These are phyloP conservation scores for Nyctanthes arbortristis DNA, from an alignment of 257 asterid genomes.

Conservation along the genomic window DNA sequence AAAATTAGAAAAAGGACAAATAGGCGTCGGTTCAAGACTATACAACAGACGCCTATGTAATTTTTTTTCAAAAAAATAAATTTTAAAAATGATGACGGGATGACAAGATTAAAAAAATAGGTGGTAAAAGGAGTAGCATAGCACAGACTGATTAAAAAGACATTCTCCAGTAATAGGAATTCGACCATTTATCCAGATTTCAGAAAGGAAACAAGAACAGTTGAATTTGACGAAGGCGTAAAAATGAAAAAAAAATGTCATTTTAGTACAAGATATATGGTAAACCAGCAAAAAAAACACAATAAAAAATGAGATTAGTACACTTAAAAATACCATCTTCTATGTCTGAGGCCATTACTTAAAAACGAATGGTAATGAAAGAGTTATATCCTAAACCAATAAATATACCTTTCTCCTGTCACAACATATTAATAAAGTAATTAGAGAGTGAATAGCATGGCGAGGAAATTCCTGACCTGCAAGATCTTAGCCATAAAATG, in stretches of 20 bases:
- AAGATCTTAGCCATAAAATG: conserved; percentile 25
- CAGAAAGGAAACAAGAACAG: not conserved
- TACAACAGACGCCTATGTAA: too few species aligned
- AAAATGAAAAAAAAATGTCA: too few species aligned
- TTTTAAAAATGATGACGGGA: too few species aligned
- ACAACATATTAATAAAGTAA: conserved; percentile 27
- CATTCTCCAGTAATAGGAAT: not conserved
- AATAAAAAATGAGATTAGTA: not conserved
- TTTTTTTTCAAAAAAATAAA: too few species aligned
- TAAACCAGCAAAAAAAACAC: conserved; percentile 5
- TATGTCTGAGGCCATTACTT: too few species aligned
- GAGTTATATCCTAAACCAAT: not conserved
- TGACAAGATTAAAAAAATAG: too few species aligned
- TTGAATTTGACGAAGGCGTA: not conserved
- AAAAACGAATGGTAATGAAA: too few species aligned
- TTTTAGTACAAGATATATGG: not conserved
- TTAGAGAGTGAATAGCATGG: conserved; percentile 40
- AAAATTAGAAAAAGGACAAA: too few species aligned
- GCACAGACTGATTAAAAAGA: not conserved
- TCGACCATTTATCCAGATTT: not conserved
- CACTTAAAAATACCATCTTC: too few species aligned
- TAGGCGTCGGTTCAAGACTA: too few species aligned
- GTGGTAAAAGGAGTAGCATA: too few species aligned
- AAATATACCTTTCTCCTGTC: not conserved
- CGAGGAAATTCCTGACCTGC: conserved; percentile 56